Percentiles rank a stretch among this genome's conserved stretches.
Evolutionary conservation across 495 filamentous ascomycete genomes (phyloP).

Genomic region (Hapsidospora chrysogenum): DNA sequence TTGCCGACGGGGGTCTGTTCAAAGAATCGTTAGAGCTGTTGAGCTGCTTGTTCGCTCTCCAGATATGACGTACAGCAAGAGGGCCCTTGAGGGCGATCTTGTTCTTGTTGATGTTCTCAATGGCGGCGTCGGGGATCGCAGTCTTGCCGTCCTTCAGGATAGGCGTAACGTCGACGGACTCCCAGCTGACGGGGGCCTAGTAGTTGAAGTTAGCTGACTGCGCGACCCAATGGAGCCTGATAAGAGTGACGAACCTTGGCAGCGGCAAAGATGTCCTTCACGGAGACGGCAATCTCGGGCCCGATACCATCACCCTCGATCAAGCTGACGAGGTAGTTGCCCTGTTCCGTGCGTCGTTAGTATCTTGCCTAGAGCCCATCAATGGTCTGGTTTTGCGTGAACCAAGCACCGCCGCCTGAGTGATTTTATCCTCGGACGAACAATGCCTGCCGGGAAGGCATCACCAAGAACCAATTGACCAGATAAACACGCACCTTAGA

Average conservation of each 20-base stretch:
- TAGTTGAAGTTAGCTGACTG: too few species aligned
- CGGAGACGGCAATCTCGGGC: constrained; percentile 89
- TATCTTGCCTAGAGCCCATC: not conserved
- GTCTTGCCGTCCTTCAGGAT: constrained; percentile 85
- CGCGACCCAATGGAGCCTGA: too few species aligned
- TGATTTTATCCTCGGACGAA: constrained; percentile 1
- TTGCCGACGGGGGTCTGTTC: constrained; percentile 79
- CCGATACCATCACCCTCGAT: constrained; percentile 99
- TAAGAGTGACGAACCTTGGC: constrained; percentile 65
- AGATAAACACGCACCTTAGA: constrained; percentile 48
- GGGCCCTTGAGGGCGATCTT: constrained; percentile 95
- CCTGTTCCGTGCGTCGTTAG: constrained; percentile 30
- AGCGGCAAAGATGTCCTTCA: constrained; percentile 94
- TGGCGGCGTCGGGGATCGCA: constrained; percentile 73
- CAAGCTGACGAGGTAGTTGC: constrained; percentile 85
- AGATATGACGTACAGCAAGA: constrained; percentile 54
- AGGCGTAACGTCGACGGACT: constrained; percentile 89
- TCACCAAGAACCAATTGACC: not conserved
- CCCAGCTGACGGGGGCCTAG: constrained; percentile 88
- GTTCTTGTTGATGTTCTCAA: constrained; percentile 79
- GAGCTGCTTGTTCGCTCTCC: not conserved
- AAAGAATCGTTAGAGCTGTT: not conserved
- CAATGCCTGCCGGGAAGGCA: constrained; percentile 1
- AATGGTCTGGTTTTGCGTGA: too few species aligned
- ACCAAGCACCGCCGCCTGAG: not conserved